Evolutionary conservation across 306 rosid species (phyloP), one percentile per base, ranked within the genome.

Genomic region (Lathyrus oleraceus): DNA sequence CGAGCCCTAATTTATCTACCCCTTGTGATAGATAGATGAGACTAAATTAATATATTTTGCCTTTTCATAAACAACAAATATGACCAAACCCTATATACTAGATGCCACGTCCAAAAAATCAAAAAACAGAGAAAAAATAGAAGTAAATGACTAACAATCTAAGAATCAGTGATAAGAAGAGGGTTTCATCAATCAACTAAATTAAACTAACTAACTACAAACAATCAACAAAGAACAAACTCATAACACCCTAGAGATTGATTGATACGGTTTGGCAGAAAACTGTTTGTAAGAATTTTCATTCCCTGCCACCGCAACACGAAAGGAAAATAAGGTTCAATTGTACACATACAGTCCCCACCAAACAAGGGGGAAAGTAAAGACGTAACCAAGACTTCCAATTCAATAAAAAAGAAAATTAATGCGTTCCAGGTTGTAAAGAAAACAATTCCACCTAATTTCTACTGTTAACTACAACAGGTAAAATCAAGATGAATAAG

Each of bases 371-470:
- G 61, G 75, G 43, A 61, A 73, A 61, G 67, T 2, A 0, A 36
- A 11, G 39, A 72, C 32, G 66, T 10, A 57, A 48, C 52, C 12
- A 72, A 38, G 66, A 40, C 78, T 47, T 59, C 3, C 4, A 69
- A 78, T 60, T 49, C 61, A 38, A 52, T 63, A 63, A 40, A 62
- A 13, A 47, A 15, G 3, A 51, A 10, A 52, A 30, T 13, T 44
- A 67, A 78, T 76, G 81, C 73, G 1, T 68, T 67, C 81, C 76
- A 69, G 73, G 77, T 43, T 77, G 76, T 61, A 65, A 72, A 78
- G 65, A 59, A 61, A 32, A 44, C 44, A 70, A 62, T 19, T 44
- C 59, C 53, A 48, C 65, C 62, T 48, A 73, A 39, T 63, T 14
- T 62, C 67, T 44, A 67, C 56, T 21, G 19, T 68, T 19, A 74